Percentiles rank a stretch among this genome's conserved stretches.
These are phyloP conservation scores for Penicillium freii DNA, from an alignment of 2,329 filamentous ascomycete genomes.

Conservation along the genomic window DNA sequence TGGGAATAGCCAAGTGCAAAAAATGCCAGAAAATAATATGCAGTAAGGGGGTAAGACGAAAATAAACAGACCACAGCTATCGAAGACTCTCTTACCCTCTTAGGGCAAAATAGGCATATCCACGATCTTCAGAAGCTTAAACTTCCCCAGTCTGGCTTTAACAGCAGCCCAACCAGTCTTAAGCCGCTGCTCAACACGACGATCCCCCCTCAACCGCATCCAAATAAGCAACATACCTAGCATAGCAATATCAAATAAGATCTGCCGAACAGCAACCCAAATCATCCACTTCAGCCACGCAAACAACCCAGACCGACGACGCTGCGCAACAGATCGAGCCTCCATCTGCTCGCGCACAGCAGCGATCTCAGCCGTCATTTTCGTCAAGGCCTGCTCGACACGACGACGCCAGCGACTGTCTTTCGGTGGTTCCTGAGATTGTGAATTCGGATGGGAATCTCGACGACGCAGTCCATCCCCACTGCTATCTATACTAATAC, in stretches of 20 bases:
- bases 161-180: constrained; percentile 35
- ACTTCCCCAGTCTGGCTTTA: constrained; percentile 31
- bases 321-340: constrained; percentile 68
- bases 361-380: constrained; percentile 88
- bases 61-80: not conserved
- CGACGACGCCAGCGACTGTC: constrained; percentile 70
- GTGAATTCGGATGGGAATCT: not conserved
- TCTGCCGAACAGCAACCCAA: constrained; percentile 69
- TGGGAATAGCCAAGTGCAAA: not conserved
- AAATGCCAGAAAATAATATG: constrained; percentile 4
- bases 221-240: constrained; percentile 44
- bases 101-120: constrained; percentile 29
- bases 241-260: constrained; percentile 66
- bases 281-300: constrained; percentile 70
- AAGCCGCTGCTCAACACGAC: constrained; percentile 41
- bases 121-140: constrained; percentile 27
- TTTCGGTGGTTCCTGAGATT: constrained; percentile 63
- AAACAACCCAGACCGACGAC: constrained; percentile 62
- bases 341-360: constrained; percentile 89
- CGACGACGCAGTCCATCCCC: constrained; percentile 8
- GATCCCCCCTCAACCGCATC: constrained; percentile 44
- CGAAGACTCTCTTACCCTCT: not conserved
- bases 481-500: constrained; percentile 11
- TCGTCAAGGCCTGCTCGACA: constrained; percentile 81
- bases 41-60: not conserved